Evolutionary conservation across 2,329 filamentous ascomycete species (phyloP), one percentile per base, ranked within the genome.

Genomic region (Leptographium galeiforme): DNA sequence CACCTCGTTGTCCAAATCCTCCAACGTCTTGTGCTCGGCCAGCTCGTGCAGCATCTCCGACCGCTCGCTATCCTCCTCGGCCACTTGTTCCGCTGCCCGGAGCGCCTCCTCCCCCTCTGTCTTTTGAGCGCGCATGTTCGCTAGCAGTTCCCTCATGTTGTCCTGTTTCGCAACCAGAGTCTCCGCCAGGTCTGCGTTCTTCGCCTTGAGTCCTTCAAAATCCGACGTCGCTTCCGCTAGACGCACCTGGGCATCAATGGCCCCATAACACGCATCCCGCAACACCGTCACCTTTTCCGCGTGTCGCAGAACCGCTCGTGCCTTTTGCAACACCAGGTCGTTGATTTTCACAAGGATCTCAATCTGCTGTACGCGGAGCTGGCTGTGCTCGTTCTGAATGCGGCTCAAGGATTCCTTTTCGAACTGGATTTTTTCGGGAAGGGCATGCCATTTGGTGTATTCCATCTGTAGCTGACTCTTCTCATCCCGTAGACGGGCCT

Each of bases 151-250:
- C 8, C 58, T 52, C 8, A 77, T 63, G 32, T 70, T 69, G 8
- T 61, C 58, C 56, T 69, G 68, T 59, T 72, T 74, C 11, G 68
- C 63, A 25, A 77, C 71, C 5, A 85, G 70, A 45, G 68, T 66
- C 44, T 71, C 63, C 53, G 75, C 72, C 55, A 89, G 79, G 48
- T 79, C 72, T 10, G 66, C 61, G 60, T 89, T 88, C 55, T 82
- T 82, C 16, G 72, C 70, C 60, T 79, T 78, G n/a, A 96, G 72
- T 7, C 78, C 78, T 46, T 80, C 74, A 3, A 85, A 67, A 61
- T 98, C 93, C 0, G 89, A 96, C n/a, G 74, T 67, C 1, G 89
- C 90, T 70, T 98, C 93, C 34, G 94, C 77, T 0, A 78, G 70
- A 56, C 81, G 75, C 46, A 96, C 74, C 59, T 87, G 78, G 2